Evolutionary conservation across 2,329 filamentous ascomycete genomes (phyloP), one percentile per base, ranked within the genome.

Genomic region (Xylariales sp.): DNA sequence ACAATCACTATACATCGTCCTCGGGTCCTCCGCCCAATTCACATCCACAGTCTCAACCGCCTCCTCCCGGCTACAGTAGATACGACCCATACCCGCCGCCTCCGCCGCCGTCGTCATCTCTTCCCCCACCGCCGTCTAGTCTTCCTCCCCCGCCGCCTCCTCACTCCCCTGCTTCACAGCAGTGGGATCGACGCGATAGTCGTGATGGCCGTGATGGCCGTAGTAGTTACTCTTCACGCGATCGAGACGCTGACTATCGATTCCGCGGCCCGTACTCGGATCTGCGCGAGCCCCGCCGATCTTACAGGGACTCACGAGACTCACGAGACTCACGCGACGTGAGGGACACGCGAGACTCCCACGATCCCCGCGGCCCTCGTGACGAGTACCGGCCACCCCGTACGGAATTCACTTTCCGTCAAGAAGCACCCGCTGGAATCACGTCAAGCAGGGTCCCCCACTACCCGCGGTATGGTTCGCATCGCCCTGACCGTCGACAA

Each of bases 371-470:
- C 39, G 62, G 70, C 32, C 63, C 67, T 8, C 72, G 68, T 23
- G 69, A 75, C 30, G 73, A 77, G 41, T 78, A 77, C 56, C 77
- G 75, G 0, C 80, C 80, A 6, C 82, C 82, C 10, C 81, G 80
- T 58, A 76, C 85, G 45, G 85, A 88, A 58, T 89, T 89, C 73
- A 86, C 84, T 0, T 89, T 89, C 66, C 84, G 84, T 6, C 78
- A 84, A 49, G 82, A 87, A 10, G 85, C 84, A 58, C 86, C 87
- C 3, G 71, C 82, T 0, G 85, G 85, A 4, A 78, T 88, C 16
- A 76, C 80, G 39, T 76, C 75, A 5, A 81, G 81, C 62, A 72
- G 77, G 6, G 78, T 66, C 67, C 68, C 70, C 3, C 30, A 62
- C 16, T 50, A 65, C 30, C 30, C 50, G 10, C 54, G 46, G 67